Base-by-base conservation (phyloP, 768 basidiomycete species). In the Suillus paluster region DNA sequence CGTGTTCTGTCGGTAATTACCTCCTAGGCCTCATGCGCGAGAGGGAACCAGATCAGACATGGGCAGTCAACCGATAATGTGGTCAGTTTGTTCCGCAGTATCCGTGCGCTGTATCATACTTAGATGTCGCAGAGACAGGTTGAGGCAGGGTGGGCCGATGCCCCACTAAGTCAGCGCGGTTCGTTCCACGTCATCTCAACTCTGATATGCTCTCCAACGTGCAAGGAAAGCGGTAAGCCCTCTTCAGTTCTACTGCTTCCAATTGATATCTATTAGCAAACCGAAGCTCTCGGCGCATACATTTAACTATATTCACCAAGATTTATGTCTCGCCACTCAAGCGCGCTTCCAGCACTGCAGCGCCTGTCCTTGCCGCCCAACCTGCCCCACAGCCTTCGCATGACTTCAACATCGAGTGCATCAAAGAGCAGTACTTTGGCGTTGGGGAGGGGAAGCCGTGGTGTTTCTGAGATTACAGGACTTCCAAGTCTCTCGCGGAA, bases 111-210 rank as follows among this genome's bases (percentile, higher is more conserved):
- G 17, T 50, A 39, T 30, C 30, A 10, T 44, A 6, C 12, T 45
- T 21, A 56, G 11, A 60, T 50, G 5, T 10, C 46, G 10, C 58
- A 85, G 84, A 78, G 69, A 64, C 65, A 73, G 30, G 72, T 89
- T 5, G 92, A 91, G 90, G 89, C 91, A 45, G 92, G 92, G 6
- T 89, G 87, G 83, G 82, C 79, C 63, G 90, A 94, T 73, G 84
- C 91, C 12, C 83, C 86, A 1, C 78, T 94, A 17, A 87, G 88
- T 21, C 90, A 88, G 65, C 89, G 92, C 68, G 92, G 92, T 89
- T 71, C 68, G 76, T 70, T 41, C 30, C 48, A 39, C 17, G 21
- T 42, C 45, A 25, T 5, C 59, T 52, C n/a, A n/a, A 48, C 30
- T 52, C 27, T 30, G 23, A 53, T 3, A 48, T 59, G 23, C 68